Base-by-base conservation (phyloP, 179 eudicot genomes). In the Camellia oleifera region DNA sequence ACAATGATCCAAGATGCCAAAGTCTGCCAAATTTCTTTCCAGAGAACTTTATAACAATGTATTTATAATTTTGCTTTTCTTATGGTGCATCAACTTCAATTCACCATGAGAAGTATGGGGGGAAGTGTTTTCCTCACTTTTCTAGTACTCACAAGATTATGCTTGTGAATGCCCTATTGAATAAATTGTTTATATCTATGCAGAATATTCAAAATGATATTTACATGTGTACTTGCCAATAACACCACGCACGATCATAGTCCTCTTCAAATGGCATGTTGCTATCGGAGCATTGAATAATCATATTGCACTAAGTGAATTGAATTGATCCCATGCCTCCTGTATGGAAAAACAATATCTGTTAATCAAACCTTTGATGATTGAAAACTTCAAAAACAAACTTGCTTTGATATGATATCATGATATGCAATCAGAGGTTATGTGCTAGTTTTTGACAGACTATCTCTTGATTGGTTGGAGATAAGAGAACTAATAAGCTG, bases 251-350 rank as follows among this genome's bases (percentile, higher is more conserved):
- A 3, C 5, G 44, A n/a, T n/a, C 44, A n/a, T 6, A 32, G 4
- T 53, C 60, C 72, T 56, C 40, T 11, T 5, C 11, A 68, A n/a
- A 44, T 40, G 53, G 56, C 42, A 11, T 18, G 20, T 32, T 77
- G 63, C 73, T 5, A 11, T 7, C 74, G 13, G 57, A 46, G 64
- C 61, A 52, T 65, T 80, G 78, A 64, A 62, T 50, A 72, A n/a
- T 82, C 62, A 76, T 20, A 81, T 74, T 8, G 82, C 15, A 77
- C 91, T 91, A 18, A 89, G 81, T 69, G 89, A 78, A 85, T 87
- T 93, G 86, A 91, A 93, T 57, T 88, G 91, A 84, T 90, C 95
- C 97, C 97, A 93, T 58, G 97, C 97, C 72, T 90, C 97, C 97
- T 93, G 88, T 17, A 56, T 56, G 68, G 26, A 32, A 32, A 64